Evolutionary conservation across 225 moss, liverwort and hornwort genomes (phyloP).

Genomic region (Rhytidiadelphus loreus): DNA sequence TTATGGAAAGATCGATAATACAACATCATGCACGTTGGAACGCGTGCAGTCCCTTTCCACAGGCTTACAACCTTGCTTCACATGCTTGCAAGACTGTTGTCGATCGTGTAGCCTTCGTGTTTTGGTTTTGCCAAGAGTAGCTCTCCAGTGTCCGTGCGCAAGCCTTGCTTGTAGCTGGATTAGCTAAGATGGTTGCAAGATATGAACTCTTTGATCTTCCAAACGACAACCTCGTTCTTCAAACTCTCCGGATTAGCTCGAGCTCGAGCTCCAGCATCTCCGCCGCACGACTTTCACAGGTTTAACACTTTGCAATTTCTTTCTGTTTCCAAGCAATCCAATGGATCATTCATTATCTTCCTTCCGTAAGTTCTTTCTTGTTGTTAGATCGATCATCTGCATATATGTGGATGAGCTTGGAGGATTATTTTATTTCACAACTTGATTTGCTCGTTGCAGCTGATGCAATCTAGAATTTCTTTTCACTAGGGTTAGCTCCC

Average conservation of each 20-base stretch:
- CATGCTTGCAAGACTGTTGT: not conserved
- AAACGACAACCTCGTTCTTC: not conserved
- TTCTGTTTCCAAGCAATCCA: not conserved
- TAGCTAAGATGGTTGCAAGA: no score
- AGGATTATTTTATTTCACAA: not conserved
- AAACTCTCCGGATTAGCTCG: not conserved
- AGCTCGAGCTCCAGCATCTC: not conserved
- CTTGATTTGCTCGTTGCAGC: not conserved
- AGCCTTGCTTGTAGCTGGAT: no score
- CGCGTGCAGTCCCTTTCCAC: not conserved
- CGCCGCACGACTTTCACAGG: not conserved
- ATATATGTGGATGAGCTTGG: not conserved
- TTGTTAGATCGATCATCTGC: not conserved
- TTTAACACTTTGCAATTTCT: not conserved
- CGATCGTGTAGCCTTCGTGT: not conserved
- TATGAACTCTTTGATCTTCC: not conserved
- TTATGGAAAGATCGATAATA: not conserved
- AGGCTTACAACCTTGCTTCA: not conserved
- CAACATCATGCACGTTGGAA: not conserved
- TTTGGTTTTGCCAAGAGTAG: not conserved
- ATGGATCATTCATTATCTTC: not conserved
- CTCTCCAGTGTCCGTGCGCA: no score
- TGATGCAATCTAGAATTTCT: no score
- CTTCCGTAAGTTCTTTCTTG: not conserved
- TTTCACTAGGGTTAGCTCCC: not conserved